Evolutionary conservation across 2,329 filamentous ascomycete genomes (phyloP), one percentile per base, ranked within the genome.

Genomic region (Alternaria brassicicola): DNA sequence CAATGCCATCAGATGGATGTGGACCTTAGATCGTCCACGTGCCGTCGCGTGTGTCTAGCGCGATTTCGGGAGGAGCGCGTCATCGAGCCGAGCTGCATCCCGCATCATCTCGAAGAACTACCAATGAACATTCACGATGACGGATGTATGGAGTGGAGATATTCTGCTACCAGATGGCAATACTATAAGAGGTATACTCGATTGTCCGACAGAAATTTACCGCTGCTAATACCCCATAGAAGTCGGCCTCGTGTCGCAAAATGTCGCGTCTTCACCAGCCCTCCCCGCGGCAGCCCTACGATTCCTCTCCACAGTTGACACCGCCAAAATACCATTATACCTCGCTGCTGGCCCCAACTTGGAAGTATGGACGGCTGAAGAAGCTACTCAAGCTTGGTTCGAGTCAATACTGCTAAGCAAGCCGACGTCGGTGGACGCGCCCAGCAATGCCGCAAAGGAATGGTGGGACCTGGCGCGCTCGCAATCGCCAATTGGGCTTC

Each of bases 231-330:
- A 4, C 6, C 7, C 6, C 13, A 9, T 43, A 78, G 75, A 74
- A 31, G 59, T 77, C 30, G 63, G 64, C 5, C 65, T 77, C 59
- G 59, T 71, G 12, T 66, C 72, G 19, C 65, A 54, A 4, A 62
- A 67, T 25, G 45, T 51, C 52, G 53, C 66, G 52, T 65, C 68
- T 23, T 54, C 61, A 8, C 52, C 66, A 25, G 25, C 47, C 28
- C 52, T 74, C 36, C 55, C 61, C 10, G 46, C 65, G 2, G 45
- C 64, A 7, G 21, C 60, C 6, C 58, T 78, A 6, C 71, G 67
- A 58, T 81, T 78, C 58, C 71, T 80, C 5, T 70, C 77, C 6
- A 66, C 76, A 25, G 80, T 82, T 33, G 74, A 80, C 15, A 74
- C 73, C 5, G 62, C 72, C 2, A 72, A 66, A 4, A 74, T 82